Percentiles rank a stretch among this genome's conserved stretches.
Evolutionary conservation across 306 rosid species (phyloP).

Genomic region (Lathyrus aphaca): DNA sequence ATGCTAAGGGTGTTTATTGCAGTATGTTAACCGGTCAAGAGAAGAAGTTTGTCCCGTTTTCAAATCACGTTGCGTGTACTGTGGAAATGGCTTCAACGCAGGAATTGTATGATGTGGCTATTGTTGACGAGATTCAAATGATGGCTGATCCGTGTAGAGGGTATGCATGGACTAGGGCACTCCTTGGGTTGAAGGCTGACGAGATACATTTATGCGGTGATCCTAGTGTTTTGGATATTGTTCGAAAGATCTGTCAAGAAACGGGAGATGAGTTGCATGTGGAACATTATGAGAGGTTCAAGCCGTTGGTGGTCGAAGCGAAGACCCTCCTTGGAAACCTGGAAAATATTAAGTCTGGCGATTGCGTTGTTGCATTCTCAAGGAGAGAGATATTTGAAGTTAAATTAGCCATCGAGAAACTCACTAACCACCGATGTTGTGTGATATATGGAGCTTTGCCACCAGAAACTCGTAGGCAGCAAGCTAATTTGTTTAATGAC

Average conservation of each 20-base stretch:
- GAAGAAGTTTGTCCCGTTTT: conserved; percentile 79
- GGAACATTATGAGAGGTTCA: conserved; percentile 84
- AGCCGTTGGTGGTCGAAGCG: conserved; percentile 91
- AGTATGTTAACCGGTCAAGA: conserved; percentile 83
- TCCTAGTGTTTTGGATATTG: conserved; percentile 82
- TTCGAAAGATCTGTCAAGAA: conserved; percentile 66
- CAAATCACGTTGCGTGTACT: conserved; percentile 79
- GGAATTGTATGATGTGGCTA: conserved; percentile 82
- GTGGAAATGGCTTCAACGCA: conserved; percentile 90
- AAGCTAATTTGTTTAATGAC: conserved; percentile 83
- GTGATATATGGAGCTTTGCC: conserved; percentile 94
- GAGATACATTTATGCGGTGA: conserved; percentile 88
- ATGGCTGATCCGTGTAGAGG: conserved; percentile 77
- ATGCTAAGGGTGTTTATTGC: conserved; percentile 80
- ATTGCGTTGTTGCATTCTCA: conserved; percentile 95
- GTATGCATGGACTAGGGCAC: conserved; percentile 85
- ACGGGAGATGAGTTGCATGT: conserved; percentile 84
- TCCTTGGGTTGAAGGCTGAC: conserved; percentile 89
- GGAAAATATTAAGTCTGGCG: conserved; percentile 77
- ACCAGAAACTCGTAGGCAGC: conserved; percentile 87
- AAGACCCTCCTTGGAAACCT: conserved; percentile 85
- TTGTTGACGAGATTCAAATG: conserved; percentile 93
- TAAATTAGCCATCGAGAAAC: conserved; percentile 79
- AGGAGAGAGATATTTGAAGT: conserved; percentile 96
- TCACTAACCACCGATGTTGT: conserved; percentile 77